Evolutionary conservation across 345 rosid species (phyloP), one percentile per base, ranked within the genome.

Genomic region (Lepidium aucheri): DNA sequence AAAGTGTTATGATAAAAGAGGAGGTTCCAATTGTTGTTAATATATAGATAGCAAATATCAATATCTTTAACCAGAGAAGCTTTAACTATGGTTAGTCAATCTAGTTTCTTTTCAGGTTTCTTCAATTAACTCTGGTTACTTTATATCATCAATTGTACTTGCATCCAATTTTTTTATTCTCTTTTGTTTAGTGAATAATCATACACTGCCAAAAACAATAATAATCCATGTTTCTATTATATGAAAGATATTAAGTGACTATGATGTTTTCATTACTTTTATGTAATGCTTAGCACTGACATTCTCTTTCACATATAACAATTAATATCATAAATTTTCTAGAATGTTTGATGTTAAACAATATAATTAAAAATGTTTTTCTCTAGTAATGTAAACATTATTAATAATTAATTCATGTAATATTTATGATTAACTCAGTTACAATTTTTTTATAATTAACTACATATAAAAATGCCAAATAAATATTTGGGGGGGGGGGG

Each of bases 61-160:
- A 63, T 28, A 70, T 36, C 50, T 20, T 34, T 11, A 76, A 72
- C 78, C 65, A 68, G 40, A 65, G 60, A 50, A 69, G 38, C 33
- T 54, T 70, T 73, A 85, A 85, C 89, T 81, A 79, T 55, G 74
- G 87, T 79, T 83, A 76, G 41, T 14, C 7, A 68, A 67, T 82
- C 77, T 74, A 60, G 70, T 74, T 80, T 77, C 60, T 12, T 69
- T 71, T 64, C 69, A 41, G 43, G 70, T 42, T 60, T 45, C 8
- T 43, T 45, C 9, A 1, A 5, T 6, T 74, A 76, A 85, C 85
- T 79, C 47, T 80, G 81, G 85, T 87, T 83, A 83, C 90, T 81
- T 85, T 85, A 85, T 85, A 83, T 85, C 87, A 68, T 66, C 79
- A 55, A 50, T 7, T 58, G 71, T 72, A 58, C 67, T 72, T 65